A percentile compares a stretch with the other conserved stretches of the same genome.
These are phyloP conservation scores for Mycena venus DNA, from an alignment of 768 basidiomycete species.

Conservation along the genomic window DNA sequence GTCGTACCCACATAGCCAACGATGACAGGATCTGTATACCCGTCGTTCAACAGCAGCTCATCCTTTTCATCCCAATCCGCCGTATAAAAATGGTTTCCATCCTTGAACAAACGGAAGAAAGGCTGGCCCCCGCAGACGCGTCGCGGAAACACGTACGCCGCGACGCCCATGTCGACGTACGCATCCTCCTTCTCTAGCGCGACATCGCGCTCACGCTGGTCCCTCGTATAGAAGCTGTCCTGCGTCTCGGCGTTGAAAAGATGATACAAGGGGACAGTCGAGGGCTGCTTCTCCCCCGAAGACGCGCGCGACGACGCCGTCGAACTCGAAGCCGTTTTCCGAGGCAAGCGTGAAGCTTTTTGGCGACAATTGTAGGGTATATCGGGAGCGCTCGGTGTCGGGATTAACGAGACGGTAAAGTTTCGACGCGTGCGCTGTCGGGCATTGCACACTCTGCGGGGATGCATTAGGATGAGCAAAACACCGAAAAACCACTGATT, in stretches of 20 bases:
- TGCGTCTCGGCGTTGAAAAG: background rate
- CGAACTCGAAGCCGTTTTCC: conserved; percentile 10
- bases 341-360: background rate
- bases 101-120: conserved; percentile 17
- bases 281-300: background rate
- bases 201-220: conserved; percentile 8
- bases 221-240: conserved; percentile 13
- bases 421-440: background rate
- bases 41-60: background rate
- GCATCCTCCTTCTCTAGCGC: background rate
- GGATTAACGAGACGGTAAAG: conserved; percentile 15
- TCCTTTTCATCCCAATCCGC: background rate
- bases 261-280: conserved; percentile 24
- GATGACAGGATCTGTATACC: background rate
- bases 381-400: conserved; percentile 15
- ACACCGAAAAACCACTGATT: background rate
- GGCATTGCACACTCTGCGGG: background rate
- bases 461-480: too few species aligned
- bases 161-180: conserved; percentile 5
- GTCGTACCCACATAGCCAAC: background rate
- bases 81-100: conserved; percentile 11
- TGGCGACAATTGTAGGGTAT: background rate
- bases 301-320: conserved; percentile 13
- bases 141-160: background rate
- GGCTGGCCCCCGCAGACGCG: conserved; percentile 21